Conservation (phyloP, 2,329 filamentous ascomycete species). For the Xylaria hypoxylon region DNA sequence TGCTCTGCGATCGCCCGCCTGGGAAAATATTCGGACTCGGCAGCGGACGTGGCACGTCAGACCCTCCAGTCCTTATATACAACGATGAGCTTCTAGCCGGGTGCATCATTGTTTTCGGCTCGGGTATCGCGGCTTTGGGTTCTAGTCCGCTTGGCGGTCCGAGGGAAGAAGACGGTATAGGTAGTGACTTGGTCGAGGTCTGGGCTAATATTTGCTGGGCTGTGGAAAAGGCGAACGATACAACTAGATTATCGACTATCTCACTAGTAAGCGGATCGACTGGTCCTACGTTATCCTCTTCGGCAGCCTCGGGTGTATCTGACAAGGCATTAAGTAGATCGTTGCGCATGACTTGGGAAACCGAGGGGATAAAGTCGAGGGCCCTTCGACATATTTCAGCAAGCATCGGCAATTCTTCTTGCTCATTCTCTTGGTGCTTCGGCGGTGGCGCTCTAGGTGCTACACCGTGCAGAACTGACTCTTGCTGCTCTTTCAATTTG, state of each 20-base stretch:
- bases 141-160: constrained; percentile 62
- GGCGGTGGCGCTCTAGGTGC: constrained; percentile 63
- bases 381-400: constrained; percentile 87
- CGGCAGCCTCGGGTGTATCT: constrained; percentile 53
- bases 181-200: constrained; percentile 75
- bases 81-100: constrained; percentile 74
- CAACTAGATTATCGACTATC: constrained; percentile 78
- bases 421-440: constrained; percentile 65
- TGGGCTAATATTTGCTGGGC: constrained; percentile 81
- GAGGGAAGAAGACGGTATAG: constrained; percentile 71
- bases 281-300: constrained; percentile 50
- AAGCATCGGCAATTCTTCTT: constrained; percentile 82
- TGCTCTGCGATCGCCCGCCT: constrained; percentile 54
- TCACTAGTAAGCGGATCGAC: constrained; percentile 57
- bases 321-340: constrained; percentile 77
- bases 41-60: constrained; percentile 51
- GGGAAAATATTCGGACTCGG: constrained; percentile 67
- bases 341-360: constrained; percentile 81
- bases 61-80: constrained; percentile 53
- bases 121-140: constrained; percentile 71
- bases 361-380: constrained; percentile 84
- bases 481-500: constrained; percentile 72
- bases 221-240: constrained; percentile 81
- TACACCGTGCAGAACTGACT: constrained; percentile 67
- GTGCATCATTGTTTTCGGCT: constrained; percentile 78